phyloP scores from a whole-genome alignment of 768 basidiomycete species.

The Boletus huronensis region DNA sequence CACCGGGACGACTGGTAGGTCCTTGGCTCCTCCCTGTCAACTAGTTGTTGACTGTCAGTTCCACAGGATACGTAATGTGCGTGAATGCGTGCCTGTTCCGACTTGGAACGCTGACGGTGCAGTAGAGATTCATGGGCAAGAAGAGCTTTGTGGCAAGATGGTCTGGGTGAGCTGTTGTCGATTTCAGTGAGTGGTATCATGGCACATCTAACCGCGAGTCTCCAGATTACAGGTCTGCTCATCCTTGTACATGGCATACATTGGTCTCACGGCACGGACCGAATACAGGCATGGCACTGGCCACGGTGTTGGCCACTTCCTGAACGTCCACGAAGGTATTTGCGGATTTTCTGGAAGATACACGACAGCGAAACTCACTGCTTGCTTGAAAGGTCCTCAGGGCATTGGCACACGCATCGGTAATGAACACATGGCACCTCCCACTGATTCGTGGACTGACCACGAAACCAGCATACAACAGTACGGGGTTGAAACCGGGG shows the following conservation, averaged over 20 bases:
- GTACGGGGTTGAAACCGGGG: conserved; percentile 67
- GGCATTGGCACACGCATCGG: conserved; percentile 47
- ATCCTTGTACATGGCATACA: neutral
- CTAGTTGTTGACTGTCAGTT: neutral
- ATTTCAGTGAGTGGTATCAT: neutral
- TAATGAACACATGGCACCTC: conserved; percentile 5
- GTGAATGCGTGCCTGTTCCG: conserved; percentile 7
- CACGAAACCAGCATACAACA: conserved; percentile 56
- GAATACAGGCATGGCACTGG: conserved; percentile 78
- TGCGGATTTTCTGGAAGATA: neutral
- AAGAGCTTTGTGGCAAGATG: conserved; percentile 79
- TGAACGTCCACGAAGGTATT: conserved; percentile 86
- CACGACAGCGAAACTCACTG: conserved; percentile 2
- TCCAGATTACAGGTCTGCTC: conserved; percentile 54
- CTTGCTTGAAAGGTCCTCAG: conserved; percentile 44
- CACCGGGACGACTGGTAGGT: conserved; percentile 65
- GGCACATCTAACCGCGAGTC: neutral
- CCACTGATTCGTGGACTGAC: neutral
- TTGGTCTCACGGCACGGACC: conserved; percentile 3
- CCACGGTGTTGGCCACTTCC: conserved; percentile 90
- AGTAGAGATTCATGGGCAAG: conserved; percentile 78
- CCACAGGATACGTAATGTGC: conserved; percentile 54
- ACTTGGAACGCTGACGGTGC: neutral
- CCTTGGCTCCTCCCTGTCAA: neutral
- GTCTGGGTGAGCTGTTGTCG: conserved; percentile 55